A percentile compares a stretch with the other conserved stretches of the same genome.
phyloP scores from a whole-genome alignment of 2,329 filamentous ascomycete genomes.

The Pseudogymnoascus sp. region DNA sequence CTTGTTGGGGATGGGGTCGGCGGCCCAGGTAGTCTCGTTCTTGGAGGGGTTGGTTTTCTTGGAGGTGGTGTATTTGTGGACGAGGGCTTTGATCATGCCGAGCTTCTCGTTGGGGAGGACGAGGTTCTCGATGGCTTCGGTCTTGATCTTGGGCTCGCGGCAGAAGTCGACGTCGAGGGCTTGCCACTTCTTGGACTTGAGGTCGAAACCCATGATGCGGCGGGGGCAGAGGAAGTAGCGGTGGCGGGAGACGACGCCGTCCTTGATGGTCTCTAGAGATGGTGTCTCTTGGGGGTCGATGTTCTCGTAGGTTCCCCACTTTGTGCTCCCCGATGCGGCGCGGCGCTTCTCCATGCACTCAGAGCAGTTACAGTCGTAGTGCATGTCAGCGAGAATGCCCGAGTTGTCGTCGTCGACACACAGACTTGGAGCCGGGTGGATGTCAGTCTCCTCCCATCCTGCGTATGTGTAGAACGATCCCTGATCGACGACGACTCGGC shows the following conservation, averaged over 20 bases:
- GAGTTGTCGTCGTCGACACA: constrained; percentile 19
- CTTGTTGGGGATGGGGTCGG: constrained; percentile 17
- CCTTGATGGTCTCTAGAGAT: constrained; percentile 10
- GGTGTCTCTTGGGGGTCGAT: constrained; percentile 18
- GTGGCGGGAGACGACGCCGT: constrained; percentile 11
- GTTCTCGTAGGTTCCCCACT: constrained; percentile 20
- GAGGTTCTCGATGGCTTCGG: constrained; percentile 18
- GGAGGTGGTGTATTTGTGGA: constrained; percentile 17
- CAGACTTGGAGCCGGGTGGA: constrained; percentile 17
- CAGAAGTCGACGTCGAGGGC: constrained; percentile 19
- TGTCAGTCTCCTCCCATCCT: constrained; percentile 18
- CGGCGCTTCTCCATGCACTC: constrained; percentile 17
- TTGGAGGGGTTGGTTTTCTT: constrained; percentile 8
- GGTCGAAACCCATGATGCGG: constrained; percentile 20
- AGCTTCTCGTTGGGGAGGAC: constrained; percentile 18
- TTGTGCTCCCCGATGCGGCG: constrained; percentile 17
- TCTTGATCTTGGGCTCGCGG: constrained; percentile 18
- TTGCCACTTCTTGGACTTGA: constrained; percentile 22
- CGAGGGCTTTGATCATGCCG: constrained; percentile 20
- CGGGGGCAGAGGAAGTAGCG: constrained; percentile 19
- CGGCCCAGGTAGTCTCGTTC: constrained; percentile 10
- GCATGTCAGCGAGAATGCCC: constrained; percentile 17
- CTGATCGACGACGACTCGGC: constrained; percentile 20
- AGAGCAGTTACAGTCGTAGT: constrained; percentile 18
- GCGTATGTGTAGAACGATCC: constrained; percentile 19